Conservation (phyloP, 2,329 filamentous ascomycete genomes). For the Pestalotiopsis fici region DNA sequence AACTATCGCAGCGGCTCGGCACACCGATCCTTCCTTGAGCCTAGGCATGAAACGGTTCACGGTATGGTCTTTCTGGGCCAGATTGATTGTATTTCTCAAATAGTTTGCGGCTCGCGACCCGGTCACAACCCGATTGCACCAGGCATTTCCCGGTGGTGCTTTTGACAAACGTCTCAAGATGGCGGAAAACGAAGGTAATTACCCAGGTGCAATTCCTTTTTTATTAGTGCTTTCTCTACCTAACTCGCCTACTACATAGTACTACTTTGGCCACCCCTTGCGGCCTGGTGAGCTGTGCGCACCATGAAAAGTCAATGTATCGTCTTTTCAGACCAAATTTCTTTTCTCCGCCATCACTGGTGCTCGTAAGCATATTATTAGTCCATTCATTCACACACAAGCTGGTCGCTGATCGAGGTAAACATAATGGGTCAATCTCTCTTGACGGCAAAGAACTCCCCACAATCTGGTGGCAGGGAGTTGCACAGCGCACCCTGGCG, state of each 20-base stretch:
- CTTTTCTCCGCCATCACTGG: too few relatives aligned
- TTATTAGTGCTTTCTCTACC: neutral
- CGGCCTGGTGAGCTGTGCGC: too few relatives aligned
- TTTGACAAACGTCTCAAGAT: neutral
- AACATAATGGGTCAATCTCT: neutral
- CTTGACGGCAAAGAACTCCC: neutral
- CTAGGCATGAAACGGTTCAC: neutral
- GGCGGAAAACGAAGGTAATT: neutral
- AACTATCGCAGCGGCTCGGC: neutral
- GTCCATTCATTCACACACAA: too few relatives aligned
- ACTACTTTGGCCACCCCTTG: too few relatives aligned
- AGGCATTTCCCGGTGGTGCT: neutral
- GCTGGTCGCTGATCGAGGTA: too few relatives aligned
- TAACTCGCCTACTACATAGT: too few relatives aligned
- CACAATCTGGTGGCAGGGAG: neutral
- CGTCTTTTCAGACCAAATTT: too few relatives aligned
- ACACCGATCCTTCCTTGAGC: neutral
- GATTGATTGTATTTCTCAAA: neutral
- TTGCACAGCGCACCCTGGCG: neutral
- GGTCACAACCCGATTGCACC: neutral
- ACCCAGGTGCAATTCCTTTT: neutral
- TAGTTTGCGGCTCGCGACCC: neutral
- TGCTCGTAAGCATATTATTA: too few relatives aligned
- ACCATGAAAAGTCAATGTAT: too few relatives aligned
- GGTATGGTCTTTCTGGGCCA: neutral